These are phyloP conservation scores for Lipomyces lipofer DNA, from an alignment of 805 yeast genomes.

Conservation along the genomic window DNA sequence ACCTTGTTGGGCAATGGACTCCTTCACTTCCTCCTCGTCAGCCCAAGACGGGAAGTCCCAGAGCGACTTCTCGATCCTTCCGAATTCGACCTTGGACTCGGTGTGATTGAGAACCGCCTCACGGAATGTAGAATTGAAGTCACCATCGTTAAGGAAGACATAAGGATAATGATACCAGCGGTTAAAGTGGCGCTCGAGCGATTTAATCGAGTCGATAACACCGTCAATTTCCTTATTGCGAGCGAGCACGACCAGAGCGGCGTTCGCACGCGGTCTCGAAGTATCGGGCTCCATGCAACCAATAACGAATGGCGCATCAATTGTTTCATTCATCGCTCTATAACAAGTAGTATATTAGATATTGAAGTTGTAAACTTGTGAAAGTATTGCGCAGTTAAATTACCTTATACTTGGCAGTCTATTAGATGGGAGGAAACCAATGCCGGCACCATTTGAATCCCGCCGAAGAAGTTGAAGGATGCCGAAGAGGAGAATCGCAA, in stretches of 20 bases:
- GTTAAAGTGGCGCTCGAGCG: slow-evolving; percentile 84
- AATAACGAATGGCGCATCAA: slow-evolving; percentile 51
- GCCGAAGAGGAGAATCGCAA: slow-evolving; percentile 9
- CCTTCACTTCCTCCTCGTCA: slow-evolving; percentile 50
- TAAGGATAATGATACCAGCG: slow-evolving; percentile 95
- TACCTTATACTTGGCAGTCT: slow-evolving; percentile 15
- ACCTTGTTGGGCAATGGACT: slow-evolving; percentile 70
- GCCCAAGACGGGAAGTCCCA: slow-evolving; percentile 71
- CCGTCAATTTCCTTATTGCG: slow-evolving; percentile 77
- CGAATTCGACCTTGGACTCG: slow-evolving; percentile 68
- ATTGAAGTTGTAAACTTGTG: no score
- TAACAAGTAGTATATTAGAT: no score
- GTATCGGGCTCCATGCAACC: slow-evolving; percentile 58
- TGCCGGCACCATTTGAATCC: background rate
- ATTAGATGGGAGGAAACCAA: slow-evolving; percentile 4
- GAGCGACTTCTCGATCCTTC: slow-evolving; percentile 53
- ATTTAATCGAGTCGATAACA: slow-evolving; percentile 69
- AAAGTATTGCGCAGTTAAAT: no score
- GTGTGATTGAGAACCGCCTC: slow-evolving; percentile 53
- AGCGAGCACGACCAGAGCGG: slow-evolving; percentile 81
- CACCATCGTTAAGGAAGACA: slow-evolving; percentile 81
- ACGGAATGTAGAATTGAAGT: slow-evolving; percentile 66
- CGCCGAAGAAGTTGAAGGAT: no score
- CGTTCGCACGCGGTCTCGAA: slow-evolving; percentile 62
- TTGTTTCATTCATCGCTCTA: slow-evolving; percentile 25